A percentile compares a stretch with the other conserved stretches of the same genome.
These are phyloP conservation scores for Scenedesmus sp. DNA, from an alignment of 163 green algal species.

Conservation along the genomic window DNA sequence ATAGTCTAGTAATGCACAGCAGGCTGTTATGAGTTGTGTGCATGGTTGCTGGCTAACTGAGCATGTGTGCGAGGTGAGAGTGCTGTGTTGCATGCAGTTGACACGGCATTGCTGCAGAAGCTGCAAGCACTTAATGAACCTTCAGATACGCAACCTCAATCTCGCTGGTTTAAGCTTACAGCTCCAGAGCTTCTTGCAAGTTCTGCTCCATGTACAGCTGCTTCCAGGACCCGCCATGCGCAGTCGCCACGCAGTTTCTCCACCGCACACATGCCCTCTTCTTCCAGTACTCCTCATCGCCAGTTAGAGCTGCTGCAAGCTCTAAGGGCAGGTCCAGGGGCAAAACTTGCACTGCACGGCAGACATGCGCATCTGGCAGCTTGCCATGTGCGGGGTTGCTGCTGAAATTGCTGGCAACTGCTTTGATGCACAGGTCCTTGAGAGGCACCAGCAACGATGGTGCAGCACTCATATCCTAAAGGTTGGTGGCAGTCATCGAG, in stretches of 20 bases:
- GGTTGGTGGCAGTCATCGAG: neutral
- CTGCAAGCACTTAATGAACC: too few relatives aligned
- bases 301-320: constrained; percentile 76
- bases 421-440: constrained; percentile 75
- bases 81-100: neutral
- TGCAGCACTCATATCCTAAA: neutral
- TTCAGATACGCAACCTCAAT: too few relatives aligned
- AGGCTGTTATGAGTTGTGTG: too few relatives aligned
- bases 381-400: constrained; percentile 63
- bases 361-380: constrained; percentile 66
- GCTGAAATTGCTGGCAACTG: constrained; percentile 73
- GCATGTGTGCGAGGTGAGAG: neutral
- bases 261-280: constrained; percentile 69
- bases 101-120: neutral
- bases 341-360: constrained; percentile 48
- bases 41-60: neutral
- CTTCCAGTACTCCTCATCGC: constrained; percentile 86
- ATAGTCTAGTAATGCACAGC: neutral
- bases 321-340: constrained; percentile 81
- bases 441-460: neutral
- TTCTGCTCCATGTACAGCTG: constrained; percentile 90
- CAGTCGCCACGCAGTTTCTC: constrained; percentile 73
- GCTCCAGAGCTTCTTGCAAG: constrained; percentile 78
- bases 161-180: constrained; percentile 62
- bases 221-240: constrained; percentile 84